Percentiles rank a stretch among this genome's conserved stretches.
Evolutionary conservation across 2,329 filamentous ascomycete species (phyloP).

Genomic region (Diaporthe sp.): DNA sequence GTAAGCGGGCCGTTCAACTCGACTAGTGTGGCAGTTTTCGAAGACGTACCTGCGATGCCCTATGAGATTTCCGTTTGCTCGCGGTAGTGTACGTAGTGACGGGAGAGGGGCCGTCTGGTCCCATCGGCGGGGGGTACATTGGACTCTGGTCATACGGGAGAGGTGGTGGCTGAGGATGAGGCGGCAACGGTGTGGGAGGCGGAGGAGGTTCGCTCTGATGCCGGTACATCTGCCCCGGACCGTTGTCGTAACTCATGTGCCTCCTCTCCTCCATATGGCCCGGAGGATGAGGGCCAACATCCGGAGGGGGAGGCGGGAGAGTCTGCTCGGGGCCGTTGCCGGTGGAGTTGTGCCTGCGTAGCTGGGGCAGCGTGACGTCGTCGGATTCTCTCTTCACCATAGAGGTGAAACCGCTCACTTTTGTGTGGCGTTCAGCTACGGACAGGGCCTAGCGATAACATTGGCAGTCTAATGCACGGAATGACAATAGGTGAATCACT

Average conservation of each 20-base stretch:
- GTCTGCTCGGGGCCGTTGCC: conserved; percentile 52
- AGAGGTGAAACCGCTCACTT: too few relatives aligned
- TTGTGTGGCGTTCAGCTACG: too few relatives aligned
- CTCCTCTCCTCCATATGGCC: conserved; percentile 59
- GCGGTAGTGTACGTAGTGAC: conserved; percentile 53
- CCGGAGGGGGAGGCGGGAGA: conserved; percentile 41
- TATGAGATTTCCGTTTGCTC: conserved; percentile 71
- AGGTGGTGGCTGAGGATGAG: conserved; percentile 44
- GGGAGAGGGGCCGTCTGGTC: conserved; percentile 52
- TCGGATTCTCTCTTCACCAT: conserved; percentile 67
- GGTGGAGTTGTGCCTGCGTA: conserved; percentile 64
- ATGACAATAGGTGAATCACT: too few relatives aligned
- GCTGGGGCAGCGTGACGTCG: conserved; percentile 57
- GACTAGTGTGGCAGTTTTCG: neutral
- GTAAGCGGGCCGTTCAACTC: conserved; percentile 18
- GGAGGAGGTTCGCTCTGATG: conserved; percentile 54
- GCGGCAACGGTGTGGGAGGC: conserved; percentile 48
- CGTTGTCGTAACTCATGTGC: conserved; percentile 65
- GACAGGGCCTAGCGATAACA: too few relatives aligned
- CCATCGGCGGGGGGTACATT: conserved; percentile 41
- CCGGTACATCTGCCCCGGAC: conserved; percentile 55
- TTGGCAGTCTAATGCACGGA: too few relatives aligned
- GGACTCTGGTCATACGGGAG: conserved; percentile 46
- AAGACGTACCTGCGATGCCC: conserved; percentile 68
- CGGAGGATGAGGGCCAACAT: conserved; percentile 42